Evolutionary conservation across 306 rosid genomes (phyloP).

Genomic region (Adenanthera pavonina): DNA sequence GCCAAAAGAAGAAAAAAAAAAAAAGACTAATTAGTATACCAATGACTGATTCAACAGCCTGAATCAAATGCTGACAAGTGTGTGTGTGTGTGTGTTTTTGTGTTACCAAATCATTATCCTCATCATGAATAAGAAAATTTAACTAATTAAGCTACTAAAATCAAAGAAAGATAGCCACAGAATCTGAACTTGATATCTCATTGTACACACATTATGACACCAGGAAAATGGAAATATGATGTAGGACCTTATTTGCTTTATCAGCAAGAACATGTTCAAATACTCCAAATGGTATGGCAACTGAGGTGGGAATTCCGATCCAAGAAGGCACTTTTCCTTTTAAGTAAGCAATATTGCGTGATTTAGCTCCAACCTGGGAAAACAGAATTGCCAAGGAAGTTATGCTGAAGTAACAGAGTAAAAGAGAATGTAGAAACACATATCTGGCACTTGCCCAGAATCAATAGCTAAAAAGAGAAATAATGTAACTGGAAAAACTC

Average conservation of each 20-base stretch:
- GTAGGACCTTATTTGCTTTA: slow-evolving; percentile 73
- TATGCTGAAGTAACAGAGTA: slow-evolving; percentile 20
- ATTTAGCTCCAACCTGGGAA: slow-evolving; percentile 96
- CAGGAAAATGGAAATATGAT: slow-evolving; percentile 18
- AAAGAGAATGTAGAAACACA: slow-evolving; percentile 4
- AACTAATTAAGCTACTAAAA: slow-evolving; percentile 23
- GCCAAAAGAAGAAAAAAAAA: too few relatives aligned
- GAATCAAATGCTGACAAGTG: slow-evolving; percentile 30
- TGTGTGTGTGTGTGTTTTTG: not conserved
- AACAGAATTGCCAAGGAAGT: slow-evolving; percentile 35
- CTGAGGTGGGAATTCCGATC: slow-evolving; percentile 96
- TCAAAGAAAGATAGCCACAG: slow-evolving; percentile 26
- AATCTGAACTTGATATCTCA: slow-evolving; percentile 30
- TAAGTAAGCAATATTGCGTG: slow-evolving; percentile 85
- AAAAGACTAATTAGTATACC: slow-evolving; percentile 16
- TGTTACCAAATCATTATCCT: slow-evolving; percentile 9
- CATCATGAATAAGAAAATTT: not conserved
- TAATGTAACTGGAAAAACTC: not conserved
- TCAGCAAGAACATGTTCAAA: slow-evolving; percentile 89
- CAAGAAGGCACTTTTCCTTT: slow-evolving; percentile 93
- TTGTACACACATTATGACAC: slow-evolving; percentile 18
- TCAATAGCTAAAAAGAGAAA: slow-evolving; percentile 24
- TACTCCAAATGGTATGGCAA: slow-evolving; percentile 95
- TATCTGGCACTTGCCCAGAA: slow-evolving; percentile 15
- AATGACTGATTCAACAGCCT: slow-evolving; percentile 26